Base-by-base conservation (phyloP, 331 rosid genomes). In the Arachis monticola region DNA sequence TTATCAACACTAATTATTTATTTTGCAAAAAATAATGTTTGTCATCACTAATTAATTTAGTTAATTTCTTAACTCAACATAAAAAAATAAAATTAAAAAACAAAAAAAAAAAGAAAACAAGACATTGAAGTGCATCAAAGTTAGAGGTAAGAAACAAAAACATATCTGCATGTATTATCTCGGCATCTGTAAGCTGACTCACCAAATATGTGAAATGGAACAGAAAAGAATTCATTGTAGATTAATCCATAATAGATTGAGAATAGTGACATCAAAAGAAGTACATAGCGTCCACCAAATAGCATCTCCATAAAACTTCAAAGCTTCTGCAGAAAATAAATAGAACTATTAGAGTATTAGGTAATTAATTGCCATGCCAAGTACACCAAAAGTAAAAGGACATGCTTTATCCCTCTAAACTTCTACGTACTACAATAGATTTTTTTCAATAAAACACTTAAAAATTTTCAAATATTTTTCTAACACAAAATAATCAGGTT, bases 281-380 rank as follows among this genome's bases (percentile, higher is more conserved):
- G 88, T 72, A 95, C 91, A 81, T 95, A 95, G 74, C 99, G 98
- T 59, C 99, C 99, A 64, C 99, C 98, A 83, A 86, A 95, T 69
- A 95, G 83, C 99, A 95, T 95, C 91, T 92, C 99, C 99, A 92
- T 92, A 89, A 95, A 90, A 88, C 98, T 92, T 81, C 99, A 98
- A 67, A 95, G 93, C 86, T 87, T 95, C 99, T 95, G 90, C 22
- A 60, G 73, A 86, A 77, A 48, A 14, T 55, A 70, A 77, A 65
- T 17, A 65, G 74, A 77, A 22, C 58, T 40, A 53, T 72, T 22
- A 22, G 27, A 22, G 27, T 22, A 22, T 22, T 72, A 45, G 73
- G 27, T 44, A 17, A 52, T 82, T 31, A 74, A 55, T 55, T 64
- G 66, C 69, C 69, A 60, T 60, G 60, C 62, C 62, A 44, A 30